Evolutionary conservation across 2,329 filamentous ascomycete genomes (phyloP).

Genomic region (Penicillium sp.): DNA sequence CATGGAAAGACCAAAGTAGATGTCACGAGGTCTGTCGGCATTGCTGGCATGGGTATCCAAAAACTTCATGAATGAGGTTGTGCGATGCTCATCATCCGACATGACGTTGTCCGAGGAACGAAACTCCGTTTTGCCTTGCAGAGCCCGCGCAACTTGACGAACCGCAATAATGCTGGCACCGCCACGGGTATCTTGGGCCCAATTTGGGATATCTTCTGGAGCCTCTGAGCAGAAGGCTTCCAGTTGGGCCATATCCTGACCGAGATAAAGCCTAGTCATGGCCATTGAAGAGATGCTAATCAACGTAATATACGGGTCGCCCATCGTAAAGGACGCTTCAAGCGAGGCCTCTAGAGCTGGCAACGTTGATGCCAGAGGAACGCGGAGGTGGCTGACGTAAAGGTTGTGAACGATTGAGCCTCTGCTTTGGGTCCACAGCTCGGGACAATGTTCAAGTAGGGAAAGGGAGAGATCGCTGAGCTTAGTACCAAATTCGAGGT

Average conservation of each 20-base stretch:
- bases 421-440: conserved; percentile 56
- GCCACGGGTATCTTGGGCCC: conserved; percentile 58
- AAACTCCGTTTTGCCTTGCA: conserved; percentile 61
- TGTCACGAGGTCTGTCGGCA: conserved; percentile 53
- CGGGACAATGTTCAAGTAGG: conserved; percentile 54
- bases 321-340: conserved; percentile 57
- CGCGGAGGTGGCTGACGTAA: conserved; percentile 62
- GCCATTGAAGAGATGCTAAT: conserved; percentile 61
- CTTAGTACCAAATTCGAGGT: conserved; percentile 55
- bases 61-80: conserved; percentile 49
- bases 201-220: conserved; percentile 58
- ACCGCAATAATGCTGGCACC: conserved; percentile 57
- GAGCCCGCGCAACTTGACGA: conserved; percentile 57
- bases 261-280: conserved; percentile 56
- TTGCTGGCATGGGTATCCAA: conserved; percentile 49
- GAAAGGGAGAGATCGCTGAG: conserved; percentile 55
- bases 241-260: conserved; percentile 58
- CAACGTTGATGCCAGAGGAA: conserved; percentile 53
- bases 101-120: conserved; percentile 51
- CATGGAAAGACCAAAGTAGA: conserved; percentile 55
- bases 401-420: conserved; percentile 59
- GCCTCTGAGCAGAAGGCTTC: conserved; percentile 59
- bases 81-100: conserved; percentile 56
- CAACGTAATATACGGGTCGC: conserved; percentile 59
- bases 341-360: conserved; percentile 55